Evolutionary conservation across 768 basidiomycete genomes (phyloP), one percentile per base, ranked within the genome.

Genomic region (Mrakia blollopis): DNA sequence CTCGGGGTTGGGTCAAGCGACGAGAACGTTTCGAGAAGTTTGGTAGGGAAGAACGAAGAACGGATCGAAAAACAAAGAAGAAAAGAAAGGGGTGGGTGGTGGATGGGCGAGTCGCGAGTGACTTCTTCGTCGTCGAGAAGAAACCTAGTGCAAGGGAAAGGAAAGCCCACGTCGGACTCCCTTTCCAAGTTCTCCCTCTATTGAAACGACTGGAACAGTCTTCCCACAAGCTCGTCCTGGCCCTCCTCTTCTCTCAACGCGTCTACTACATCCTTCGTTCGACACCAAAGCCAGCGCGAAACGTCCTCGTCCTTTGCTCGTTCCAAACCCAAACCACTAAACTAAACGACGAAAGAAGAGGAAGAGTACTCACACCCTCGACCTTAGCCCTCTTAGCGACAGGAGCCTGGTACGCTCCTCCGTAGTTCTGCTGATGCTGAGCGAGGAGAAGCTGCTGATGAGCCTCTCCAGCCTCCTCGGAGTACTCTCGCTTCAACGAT

Each of bases 371-470:
- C 35, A 75, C 74, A 37, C 68, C 74, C 14, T 75, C 74, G 18
- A 52, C 35, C 74, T 75, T 75, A 23, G 65, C 62, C 52, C 62
- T 68, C 67, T 75, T 75, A 10, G 74, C 50, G 30, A n/a, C 21
- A 35, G 62, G 62, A 52, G 30, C 71, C 50, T 72, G 71, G 52
- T 52, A 54, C 23, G 30, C 50, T 21, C 30, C 30, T 16, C 71
- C 71, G 54, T 72, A 72, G 13, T 32, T 52, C 35, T 54, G 52
- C n/a, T 50, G 30, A 32, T 35, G 52, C 23, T 50, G 54, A 39
- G n/a, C 37, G 57, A 25, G 73, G 14, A 25, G 73, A 10, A n/a
- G 68, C 60, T 41, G 52, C 72, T 37, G 74, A 18, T 28, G 13
- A 50, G 65, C 52, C 23, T 41, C 30, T 14, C 23, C 73, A 2